Base-by-base conservation (phyloP, 208 protist species). In the Trypanosoma melophagium region DNA sequence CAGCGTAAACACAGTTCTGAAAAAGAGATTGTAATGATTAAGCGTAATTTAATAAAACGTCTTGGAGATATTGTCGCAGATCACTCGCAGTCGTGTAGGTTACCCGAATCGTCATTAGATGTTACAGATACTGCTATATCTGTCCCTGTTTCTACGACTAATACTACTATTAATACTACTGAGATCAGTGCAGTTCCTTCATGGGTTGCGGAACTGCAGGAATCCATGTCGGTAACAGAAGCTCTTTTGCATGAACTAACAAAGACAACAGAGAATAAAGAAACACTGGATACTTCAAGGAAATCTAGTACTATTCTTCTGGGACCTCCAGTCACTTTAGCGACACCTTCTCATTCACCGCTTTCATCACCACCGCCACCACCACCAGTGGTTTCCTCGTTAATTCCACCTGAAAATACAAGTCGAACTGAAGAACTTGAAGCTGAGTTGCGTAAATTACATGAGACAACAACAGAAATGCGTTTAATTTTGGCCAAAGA, bases 401-500 rank as follows among this genome's bases (percentile, higher is more conserved):
- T 28, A 41, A 17, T 41, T 50, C 38, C 41, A 12, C 9, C 22
- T 31, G 13, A 42, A 45, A 47, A 16, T 4, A n/a, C 42, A 38
- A 24, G 16, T 25, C 17, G 60, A 12, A 49, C 47, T 7, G 50
- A 57, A 16, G 47, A 61, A 21, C 60, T 76, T 54, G 55, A 69
- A 44, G 16, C 16, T 38, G 57, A 69, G 45, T 8, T 76, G 28
- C 63, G 55, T 5, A 47, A 16, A 47, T 17, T 76, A 41, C 45
- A 69, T 17, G 57, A 69, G 16, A 42, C 77, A 4, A 57, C 76
- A 13, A 70, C 75, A 1, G 83, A 89, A 59, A 73, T 74, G 28
- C 74, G 71, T 49, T 41, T 80, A 8, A 63, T 90, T 19, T 74
- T 84, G 35, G 65, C 49, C 8, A 77, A 78, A 19, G 84, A 90